Conservation (phyloP, 495 filamentous ascomycete species). For the Daldinia bambusicola region DNA sequence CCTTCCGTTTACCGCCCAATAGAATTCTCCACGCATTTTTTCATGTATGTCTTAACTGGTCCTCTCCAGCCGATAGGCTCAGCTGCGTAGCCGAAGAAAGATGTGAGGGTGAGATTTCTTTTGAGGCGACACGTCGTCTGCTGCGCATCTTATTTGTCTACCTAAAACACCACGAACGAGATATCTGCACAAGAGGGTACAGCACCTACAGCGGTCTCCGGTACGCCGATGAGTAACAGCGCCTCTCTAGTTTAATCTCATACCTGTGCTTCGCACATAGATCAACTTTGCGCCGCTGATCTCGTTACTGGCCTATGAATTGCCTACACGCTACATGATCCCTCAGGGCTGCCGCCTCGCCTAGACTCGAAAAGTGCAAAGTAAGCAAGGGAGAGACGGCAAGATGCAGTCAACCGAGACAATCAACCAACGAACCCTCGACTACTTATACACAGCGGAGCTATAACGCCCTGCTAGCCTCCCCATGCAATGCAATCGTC, state of each 20-base stretch:
- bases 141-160: background rate
- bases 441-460: slow-evolving; percentile 17
- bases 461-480: slow-evolving; percentile 14
- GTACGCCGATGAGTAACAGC: slow-evolving; percentile 5
- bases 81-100: background rate
- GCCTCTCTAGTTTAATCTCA: background rate
- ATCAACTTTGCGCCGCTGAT: slow-evolving; percentile 3
- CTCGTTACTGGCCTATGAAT: slow-evolving; percentile 15
- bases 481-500: slow-evolving; percentile 5
- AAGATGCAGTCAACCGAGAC: slow-evolving; percentile 43
- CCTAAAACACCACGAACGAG: background rate
- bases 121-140: background rate
- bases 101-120: too few relatives aligned
- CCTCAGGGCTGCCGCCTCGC: slow-evolving; percentile 2
- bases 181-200: background rate
- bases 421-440: slow-evolving; percentile 29
- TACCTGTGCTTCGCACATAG: slow-evolving; percentile 6
- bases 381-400: slow-evolving; percentile 29
- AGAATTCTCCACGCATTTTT: slow-evolving; percentile 5
- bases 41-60: slow-evolving; percentile 5
- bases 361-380: slow-evolving; percentile 22
- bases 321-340: slow-evolving; percentile 20
- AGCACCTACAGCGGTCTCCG: slow-evolving; percentile 6
- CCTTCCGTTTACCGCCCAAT: slow-evolving; percentile 5
- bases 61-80: background rate